A percentile compares a stretch with the other conserved stretches of the same genome.
Conservation (phyloP, 495 filamentous ascomycete genomes). For the Pyrenula aspistea region DNA sequence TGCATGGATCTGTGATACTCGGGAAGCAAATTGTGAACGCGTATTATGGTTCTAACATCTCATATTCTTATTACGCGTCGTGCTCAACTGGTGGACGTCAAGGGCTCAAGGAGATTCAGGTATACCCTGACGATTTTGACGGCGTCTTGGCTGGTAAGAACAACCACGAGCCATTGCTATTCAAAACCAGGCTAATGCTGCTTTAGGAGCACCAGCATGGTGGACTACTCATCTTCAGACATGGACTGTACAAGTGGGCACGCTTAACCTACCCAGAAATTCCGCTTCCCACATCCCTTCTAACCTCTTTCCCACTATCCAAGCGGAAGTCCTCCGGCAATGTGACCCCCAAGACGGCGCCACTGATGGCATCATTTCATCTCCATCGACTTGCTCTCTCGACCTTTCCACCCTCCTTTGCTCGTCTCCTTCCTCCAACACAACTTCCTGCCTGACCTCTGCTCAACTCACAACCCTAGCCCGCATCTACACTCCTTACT, state of each 20-base stretch:
- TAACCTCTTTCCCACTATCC: not conserved
- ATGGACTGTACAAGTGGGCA: constrained; percentile 15
- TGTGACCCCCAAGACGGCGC: constrained; percentile 45
- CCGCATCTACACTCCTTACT: constrained; percentile 31
- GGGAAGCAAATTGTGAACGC: constrained; percentile 7
- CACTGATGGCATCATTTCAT: constrained; percentile 44
- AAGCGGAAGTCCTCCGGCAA: not conserved
- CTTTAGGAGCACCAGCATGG: constrained; percentile 21
- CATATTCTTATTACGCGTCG: constrained; percentile 30
- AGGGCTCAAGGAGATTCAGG: constrained; percentile 28
- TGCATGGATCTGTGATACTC: not conserved
- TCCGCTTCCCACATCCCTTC: not conserved
- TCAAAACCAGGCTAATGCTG: too few species aligned
- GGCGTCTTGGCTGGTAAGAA: constrained; percentile 36
- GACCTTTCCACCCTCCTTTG: constrained; percentile 13
- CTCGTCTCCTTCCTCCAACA: not conserved
- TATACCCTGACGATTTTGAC: constrained; percentile 38
- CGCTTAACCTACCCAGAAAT: not conserved
- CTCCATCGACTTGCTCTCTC: constrained; percentile 38
- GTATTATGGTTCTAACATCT: constrained; percentile 7
- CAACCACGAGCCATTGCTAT: too few species aligned
- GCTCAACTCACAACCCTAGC: constrained; percentile 35
- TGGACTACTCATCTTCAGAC: constrained; percentile 38
- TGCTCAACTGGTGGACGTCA: constrained; percentile 37
- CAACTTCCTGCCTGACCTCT: constrained; percentile 30